Evolutionary conservation across 768 basidiomycete genomes (phyloP).

Genomic region (Obba rivulosa): DNA sequence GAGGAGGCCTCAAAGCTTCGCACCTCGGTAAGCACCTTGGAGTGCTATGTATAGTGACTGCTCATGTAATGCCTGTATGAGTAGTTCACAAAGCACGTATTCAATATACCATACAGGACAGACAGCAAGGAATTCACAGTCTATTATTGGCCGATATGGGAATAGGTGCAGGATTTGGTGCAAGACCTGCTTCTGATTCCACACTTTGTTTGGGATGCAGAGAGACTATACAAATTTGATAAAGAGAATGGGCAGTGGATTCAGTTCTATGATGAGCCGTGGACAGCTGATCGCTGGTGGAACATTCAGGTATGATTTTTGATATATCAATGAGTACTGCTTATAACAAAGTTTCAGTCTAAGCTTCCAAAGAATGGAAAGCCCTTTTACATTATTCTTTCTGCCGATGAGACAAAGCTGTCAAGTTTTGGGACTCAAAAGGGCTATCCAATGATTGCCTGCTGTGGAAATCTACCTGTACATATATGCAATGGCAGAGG

Average conservation of each 20-base stretch:
- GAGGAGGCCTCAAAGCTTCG: no score
- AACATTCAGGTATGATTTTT: constrained; percentile 10
- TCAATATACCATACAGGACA: no score
- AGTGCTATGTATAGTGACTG: no score
- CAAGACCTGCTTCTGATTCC: constrained; percentile 1
- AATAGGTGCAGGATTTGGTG: constrained; percentile 8
- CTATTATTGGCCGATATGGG: constrained; percentile 3
- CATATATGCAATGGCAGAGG: constrained; percentile 5
- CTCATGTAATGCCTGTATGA: no score
- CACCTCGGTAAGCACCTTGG: no score
- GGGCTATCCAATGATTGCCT: constrained; percentile 4
- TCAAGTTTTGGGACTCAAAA: constrained; percentile 2
- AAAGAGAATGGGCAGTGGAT: constrained; percentile 5
- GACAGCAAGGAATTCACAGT: no score
- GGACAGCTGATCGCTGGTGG: constrained; percentile 8
- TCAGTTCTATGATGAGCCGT: constrained; percentile 12
- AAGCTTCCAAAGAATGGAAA: not conserved
- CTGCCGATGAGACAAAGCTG: constrained; percentile 6
- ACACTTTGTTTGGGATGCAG: constrained; percentile 11
- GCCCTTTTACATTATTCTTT: constrained; percentile 1
- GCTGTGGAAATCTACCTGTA: constrained; percentile 4
- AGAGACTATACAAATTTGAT: constrained; percentile 6
- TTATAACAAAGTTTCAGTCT: not conserved
- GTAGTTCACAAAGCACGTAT: no score
- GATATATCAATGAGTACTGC: not conserved